Evolutionary conservation across 148 eudicot species (phyloP), one percentile per base, ranked within the genome.

Genomic region (Vaccinium myrtillus): DNA sequence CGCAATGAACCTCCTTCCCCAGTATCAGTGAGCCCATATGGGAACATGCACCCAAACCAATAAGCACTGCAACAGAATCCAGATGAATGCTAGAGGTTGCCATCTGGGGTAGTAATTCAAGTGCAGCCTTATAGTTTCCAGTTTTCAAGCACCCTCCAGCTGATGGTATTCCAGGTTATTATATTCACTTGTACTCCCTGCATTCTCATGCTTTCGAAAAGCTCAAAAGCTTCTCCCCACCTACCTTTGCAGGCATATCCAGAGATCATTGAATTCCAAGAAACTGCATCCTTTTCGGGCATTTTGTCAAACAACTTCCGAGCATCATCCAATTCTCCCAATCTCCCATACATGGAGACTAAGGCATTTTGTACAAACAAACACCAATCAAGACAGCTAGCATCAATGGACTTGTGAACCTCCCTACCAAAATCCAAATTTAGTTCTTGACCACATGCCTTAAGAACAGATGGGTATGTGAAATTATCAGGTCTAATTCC

Each of bases 211-310:
- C 86, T 80, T 71, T 91, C 92, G 80, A 93, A 91, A 82, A 94
- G 86, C 77, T 85, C 84, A 80, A 89, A 88, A 16, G 92, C 96
- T 84, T 93, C 93, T 39, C 81, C 80, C 98, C 94, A 95, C 91
- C 86, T 85, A 61, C 91, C 90, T 83, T 80, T 90, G 23, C 92
- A 89, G 73, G 95, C 97, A 92, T 92, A 93, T 23, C 86, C 89
- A 43, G 92, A 91, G 16, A 95, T 91, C 86, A 92, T 93, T 14
- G 95, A 86, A 63, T 94, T 95, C 98, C 98, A 95, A 23, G 98
- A 92, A 87, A 93, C 91, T 32, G 86, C 80, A 86, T 95, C 96
- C 85, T 83, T 93, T 8, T 73, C 77, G 21, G 80, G 86, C 93
- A 95, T 75, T 79, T 86, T 86, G 65, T 93, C 88, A 70, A 95